Base-by-base conservation (phyloP, 176 grass and related monocot species). In the Olyra latifolia region DNA sequence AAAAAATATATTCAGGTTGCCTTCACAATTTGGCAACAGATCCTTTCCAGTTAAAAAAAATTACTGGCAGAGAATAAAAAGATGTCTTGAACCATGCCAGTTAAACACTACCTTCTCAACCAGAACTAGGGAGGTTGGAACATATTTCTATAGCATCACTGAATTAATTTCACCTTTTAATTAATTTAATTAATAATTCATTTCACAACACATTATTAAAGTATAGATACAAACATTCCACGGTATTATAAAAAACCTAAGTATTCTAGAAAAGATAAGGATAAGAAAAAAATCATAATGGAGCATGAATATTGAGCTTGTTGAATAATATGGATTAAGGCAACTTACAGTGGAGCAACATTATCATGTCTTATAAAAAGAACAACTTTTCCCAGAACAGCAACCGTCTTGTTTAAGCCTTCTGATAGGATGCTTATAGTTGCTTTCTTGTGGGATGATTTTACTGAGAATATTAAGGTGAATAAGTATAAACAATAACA, bases 301-400 rank as follows among this genome's bases (percentile, higher is more conserved):
- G 66, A 73, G 12, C 27, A 72, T 23, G 53, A 71, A 77, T 29
- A 68, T 44, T 20, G 52, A 71, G 39, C 24, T 29, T 47, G 75
- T 43, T 76, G 27, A 49, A 74, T 70, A 40, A 49, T 44, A 76
- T 53, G 72, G n/a, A 61, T 41, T 52, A 52, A 42, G 55, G 59
- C 7, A 72, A 93, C 95, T 89, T 80, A 98, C 95, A 98, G 69
- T 45, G 95, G 95, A 78, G 92, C 82, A 88, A 91, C 72, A 75
- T 91, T 85, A 20, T 94, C 92, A 23, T 94, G 88, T 39, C 78
- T 94, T 81, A 98, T 87, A 39, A 87, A 93, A 72, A 87, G 87
- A 79, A 98, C 38, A 39, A 94, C 84, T 85, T 94, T 94, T 27
- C 85, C 90, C 53, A 78, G 46, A 83, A 98, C 73, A 63, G 80